phyloP scores from a whole-genome alignment of 1,139 yeast species.

The Lodderomyces elongisporus region DNA sequence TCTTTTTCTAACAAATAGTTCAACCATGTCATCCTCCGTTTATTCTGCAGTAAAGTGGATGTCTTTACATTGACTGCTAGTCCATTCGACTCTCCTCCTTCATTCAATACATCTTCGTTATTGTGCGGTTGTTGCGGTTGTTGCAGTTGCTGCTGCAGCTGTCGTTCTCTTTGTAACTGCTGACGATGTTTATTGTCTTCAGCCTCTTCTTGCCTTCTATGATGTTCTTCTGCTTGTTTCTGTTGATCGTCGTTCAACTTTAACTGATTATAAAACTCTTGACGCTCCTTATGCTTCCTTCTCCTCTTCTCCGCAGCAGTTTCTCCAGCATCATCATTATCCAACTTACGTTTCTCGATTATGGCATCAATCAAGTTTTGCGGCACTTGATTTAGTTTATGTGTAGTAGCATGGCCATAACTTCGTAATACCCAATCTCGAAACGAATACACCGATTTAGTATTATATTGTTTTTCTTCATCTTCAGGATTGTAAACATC shows the following conservation, averaged over 20 bases:
- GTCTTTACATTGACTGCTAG: constrained; percentile 14
- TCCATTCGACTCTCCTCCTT: constrained; percentile 23
- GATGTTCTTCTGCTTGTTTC: constrained; percentile 2
- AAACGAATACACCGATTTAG: constrained; percentile 37
- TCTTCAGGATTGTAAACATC: constrained; percentile 11
- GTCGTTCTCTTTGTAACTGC: constrained; percentile 12
- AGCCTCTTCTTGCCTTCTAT: not conserved
- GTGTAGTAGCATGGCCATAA: constrained; percentile 22
- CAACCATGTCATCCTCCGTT: constrained; percentile 35
- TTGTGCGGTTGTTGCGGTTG: not conserved
- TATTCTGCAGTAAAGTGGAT: not conserved
- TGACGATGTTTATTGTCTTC: not conserved
- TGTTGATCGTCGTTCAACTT: constrained; percentile 23
- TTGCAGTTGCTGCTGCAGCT: not conserved
- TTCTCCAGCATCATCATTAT: constrained; percentile 19
- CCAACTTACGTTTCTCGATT: constrained; percentile 35
- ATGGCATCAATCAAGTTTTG: constrained; percentile 26
- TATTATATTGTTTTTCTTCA: constrained; percentile 25
- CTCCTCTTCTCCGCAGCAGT: constrained; percentile 25
- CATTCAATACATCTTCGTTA: constrained; percentile 5
- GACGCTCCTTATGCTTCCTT: constrained; percentile 24
- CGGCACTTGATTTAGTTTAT: constrained; percentile 32
- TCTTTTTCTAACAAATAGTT: constrained; percentile 42
- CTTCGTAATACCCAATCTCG: constrained; percentile 29
- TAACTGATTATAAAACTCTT: constrained; percentile 39